Evolutionary conservation across 164 flowering plant species (phyloP).

Genomic region (Vitis amurensis): DNA sequence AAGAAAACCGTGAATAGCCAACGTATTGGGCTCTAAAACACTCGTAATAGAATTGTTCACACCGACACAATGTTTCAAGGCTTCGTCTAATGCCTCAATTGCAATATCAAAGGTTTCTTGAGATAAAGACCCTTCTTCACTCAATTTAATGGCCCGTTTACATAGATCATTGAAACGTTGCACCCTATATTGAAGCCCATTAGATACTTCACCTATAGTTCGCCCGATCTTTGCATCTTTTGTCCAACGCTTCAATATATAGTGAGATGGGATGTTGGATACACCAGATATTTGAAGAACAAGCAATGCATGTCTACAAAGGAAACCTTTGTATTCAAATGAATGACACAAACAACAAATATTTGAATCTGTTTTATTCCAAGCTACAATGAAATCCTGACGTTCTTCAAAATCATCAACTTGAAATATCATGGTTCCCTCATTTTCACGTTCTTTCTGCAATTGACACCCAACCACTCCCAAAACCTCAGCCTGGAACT

Average conservation of each 20-base stretch:
- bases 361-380: conserved; percentile 18
- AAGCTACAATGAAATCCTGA: conserved; percentile 22
- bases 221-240: conserved; percentile 21
- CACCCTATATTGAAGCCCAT: conserved; percentile 13
- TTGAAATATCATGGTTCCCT: conserved; percentile 4
- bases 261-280: conserved; percentile 23
- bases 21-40: conserved; percentile 9
- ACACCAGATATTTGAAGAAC: conserved; percentile 30
- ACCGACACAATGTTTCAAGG: conserved; percentile 21
- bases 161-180: conserved; percentile 34
- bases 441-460: conserved; percentile 19
- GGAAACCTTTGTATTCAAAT: conserved; percentile 32
- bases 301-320: conserved; percentile 33
- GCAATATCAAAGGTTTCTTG: conserved; percentile 24
- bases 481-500: conserved; percentile 27
- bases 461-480: conserved; percentile 26
- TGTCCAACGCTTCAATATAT: conserved; percentile 33
- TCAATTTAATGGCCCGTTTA: conserved; percentile 22
- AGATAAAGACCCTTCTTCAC: conserved; percentile 28
- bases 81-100: conserved; percentile 22
- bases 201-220: background rate
- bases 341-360: conserved; percentile 27
- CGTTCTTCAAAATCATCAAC: conserved; percentile 30
- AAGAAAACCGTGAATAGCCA: conserved; percentile 7
- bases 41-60: conserved; percentile 13